Percentiles rank a stretch among this genome's conserved stretches.
phyloP scores from a whole-genome alignment of 306 rosid species.

The Vicia sativa region DNA sequence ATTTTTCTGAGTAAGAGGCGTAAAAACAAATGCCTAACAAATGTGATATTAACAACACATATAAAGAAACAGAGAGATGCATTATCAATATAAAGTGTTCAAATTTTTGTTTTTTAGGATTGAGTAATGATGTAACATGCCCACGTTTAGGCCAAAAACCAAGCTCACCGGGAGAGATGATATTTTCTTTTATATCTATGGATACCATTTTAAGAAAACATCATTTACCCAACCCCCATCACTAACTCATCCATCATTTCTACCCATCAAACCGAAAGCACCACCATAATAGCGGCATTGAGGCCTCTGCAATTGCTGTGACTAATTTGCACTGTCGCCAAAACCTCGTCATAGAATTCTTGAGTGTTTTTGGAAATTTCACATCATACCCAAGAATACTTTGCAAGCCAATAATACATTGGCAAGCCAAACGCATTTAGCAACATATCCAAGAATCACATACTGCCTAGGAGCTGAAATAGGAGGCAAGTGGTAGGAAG shows the following conservation, averaged over 20 bases:
- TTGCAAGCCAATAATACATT: neutral
- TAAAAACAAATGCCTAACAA: neutral
- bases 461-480: neutral
- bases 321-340: neutral
- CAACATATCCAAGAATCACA: neutral
- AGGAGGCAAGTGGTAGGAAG: slow-evolving; percentile 14
- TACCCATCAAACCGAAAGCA: neutral
- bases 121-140: neutral
- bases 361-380: neutral
- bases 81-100: neutral
- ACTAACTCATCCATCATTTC: slow-evolving; percentile 10
- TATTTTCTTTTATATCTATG: neutral
- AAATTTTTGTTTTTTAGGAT: slow-evolving; percentile 9
- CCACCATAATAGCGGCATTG: neutral
- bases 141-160: slow-evolving; percentile 2
- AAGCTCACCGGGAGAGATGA: neutral
- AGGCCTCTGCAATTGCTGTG: neutral
- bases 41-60: neutral
- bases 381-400: neutral
- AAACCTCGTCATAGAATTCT: neutral
- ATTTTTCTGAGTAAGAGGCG: neutral
- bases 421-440: neutral
- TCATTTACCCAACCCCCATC: slow-evolving; percentile 15
- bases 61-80: neutral
- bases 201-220: neutral